Percentiles rank a stretch among this genome's conserved stretches.
Evolutionary conservation across 805 yeast species (phyloP).

Genomic region (Wickerhamiella spandovensis): DNA sequence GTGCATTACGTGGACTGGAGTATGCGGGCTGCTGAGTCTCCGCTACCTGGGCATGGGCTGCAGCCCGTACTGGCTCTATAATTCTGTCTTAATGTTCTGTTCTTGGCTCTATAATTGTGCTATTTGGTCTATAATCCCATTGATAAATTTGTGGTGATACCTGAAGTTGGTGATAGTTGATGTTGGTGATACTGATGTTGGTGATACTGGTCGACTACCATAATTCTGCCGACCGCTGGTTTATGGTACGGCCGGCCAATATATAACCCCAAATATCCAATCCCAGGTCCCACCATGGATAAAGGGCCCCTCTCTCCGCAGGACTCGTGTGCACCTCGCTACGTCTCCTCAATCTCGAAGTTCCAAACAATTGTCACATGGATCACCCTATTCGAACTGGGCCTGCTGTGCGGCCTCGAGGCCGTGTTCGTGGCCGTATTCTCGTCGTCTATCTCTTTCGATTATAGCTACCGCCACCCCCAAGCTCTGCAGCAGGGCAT

Average conservation of each 20-base stretch:
- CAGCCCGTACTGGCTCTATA: no score
- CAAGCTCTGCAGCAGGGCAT: slow-evolving; percentile 10
- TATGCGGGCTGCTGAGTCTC: no score
- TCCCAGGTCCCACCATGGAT: neutral
- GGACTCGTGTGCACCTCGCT: neutral
- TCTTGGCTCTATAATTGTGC: no score
- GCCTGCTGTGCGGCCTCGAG: slow-evolving; percentile 17
- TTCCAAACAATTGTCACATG: slow-evolving; percentile 6
- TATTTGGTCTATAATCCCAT: no score
- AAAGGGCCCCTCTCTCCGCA: neutral
- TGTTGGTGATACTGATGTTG: no score
- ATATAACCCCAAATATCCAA: neutral
- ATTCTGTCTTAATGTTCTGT: no score
- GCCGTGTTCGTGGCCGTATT: slow-evolving; percentile 16
- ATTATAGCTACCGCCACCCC: slow-evolving; percentile 11
- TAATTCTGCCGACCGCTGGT: no score
- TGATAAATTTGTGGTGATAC: no score
- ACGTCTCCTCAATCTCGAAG: neutral
- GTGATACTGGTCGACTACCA: no score
- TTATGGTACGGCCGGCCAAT: neutral
- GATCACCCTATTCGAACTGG: slow-evolving; percentile 11
- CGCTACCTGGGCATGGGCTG: no score
- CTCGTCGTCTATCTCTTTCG: slow-evolving; percentile 9
- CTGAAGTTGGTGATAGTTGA: no score
- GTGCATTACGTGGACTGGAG: slow-evolving; percentile 21